Evolutionary conservation across 306 rosid genomes (phyloP).

Genomic region (Vigna radiata): DNA sequence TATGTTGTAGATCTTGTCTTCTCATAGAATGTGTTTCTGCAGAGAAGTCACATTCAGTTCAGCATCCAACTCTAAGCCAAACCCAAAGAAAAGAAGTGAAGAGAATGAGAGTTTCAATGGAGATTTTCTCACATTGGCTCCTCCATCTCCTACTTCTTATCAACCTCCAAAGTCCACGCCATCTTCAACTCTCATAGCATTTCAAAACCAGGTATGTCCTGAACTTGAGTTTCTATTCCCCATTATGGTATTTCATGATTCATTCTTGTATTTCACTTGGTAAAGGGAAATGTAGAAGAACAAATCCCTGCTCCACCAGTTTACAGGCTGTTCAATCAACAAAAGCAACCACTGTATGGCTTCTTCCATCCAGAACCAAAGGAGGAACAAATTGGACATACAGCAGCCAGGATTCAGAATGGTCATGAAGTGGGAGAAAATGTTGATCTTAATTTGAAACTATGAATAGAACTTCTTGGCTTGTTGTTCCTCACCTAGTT

Average conservation of each 20-base stretch:
- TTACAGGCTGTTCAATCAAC: slow-evolving; percentile 49
- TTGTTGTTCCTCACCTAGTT: slow-evolving; percentile 41
- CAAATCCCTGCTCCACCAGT: slow-evolving; percentile 42
- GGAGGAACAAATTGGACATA: slow-evolving; percentile 47
- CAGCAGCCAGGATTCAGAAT: slow-evolving; percentile 49
- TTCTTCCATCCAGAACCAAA: slow-evolving; percentile 61
- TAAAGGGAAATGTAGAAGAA: slow-evolving; percentile 57
- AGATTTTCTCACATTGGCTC: slow-evolving; percentile 67
- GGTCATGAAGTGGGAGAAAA: slow-evolving; percentile 51
- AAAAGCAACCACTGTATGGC: slow-evolving; percentile 52
- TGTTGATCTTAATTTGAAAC: slow-evolving; percentile 79
- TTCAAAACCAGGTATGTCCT: slow-evolving; percentile 45
- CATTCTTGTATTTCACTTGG: slow-evolving; percentile 29
- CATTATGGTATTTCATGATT: slow-evolving; percentile 28
- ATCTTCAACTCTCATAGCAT: slow-evolving; percentile 42
- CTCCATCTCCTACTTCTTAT: slow-evolving; percentile 53
- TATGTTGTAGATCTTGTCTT: slow-evolving; percentile 20
- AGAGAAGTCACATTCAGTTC: slow-evolving; percentile 63
- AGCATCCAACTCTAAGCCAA: slow-evolving; percentile 52
- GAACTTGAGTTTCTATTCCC: slow-evolving; percentile 43
- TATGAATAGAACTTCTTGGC: slow-evolving; percentile 54
- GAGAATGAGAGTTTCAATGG: slow-evolving; percentile 53
- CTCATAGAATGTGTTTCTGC: slow-evolving; percentile 46
- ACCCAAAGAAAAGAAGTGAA: slow-evolving; percentile 45
- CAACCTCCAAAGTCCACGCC: slow-evolving; percentile 45